phyloP scores from a whole-genome alignment of 345 rosid species.

The Orychophragmus violaceus region DNA sequence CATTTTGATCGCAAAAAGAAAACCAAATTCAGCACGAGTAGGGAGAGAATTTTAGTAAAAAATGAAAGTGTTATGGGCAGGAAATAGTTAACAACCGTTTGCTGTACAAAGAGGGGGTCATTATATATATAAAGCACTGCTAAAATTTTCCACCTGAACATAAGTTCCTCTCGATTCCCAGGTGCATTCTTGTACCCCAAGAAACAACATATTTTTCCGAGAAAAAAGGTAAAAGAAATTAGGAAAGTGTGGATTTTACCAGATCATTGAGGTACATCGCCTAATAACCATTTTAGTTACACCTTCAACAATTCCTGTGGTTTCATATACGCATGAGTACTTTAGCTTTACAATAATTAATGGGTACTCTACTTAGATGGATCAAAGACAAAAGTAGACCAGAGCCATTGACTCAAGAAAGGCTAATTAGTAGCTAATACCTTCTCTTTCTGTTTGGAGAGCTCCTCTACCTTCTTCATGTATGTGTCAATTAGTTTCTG shows the following conservation, averaged over 20 bases:
- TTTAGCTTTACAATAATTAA: background rate
- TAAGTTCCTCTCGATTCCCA: background rate
- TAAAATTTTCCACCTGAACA: background rate
- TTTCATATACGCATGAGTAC: background rate
- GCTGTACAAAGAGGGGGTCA: conserved; percentile 16
- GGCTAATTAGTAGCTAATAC: conserved; percentile 28
- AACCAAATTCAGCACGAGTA: background rate
- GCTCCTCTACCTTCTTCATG: conserved; percentile 75
- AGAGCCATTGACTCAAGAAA: background rate
- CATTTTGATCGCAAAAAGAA: background rate
- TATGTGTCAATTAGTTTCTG: conserved; percentile 89
- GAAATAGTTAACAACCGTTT: background rate
- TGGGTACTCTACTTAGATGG: background rate
- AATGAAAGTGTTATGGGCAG: background rate
- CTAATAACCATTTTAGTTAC: background rate
- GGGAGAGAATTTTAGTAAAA: background rate
- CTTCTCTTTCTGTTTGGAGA: conserved; percentile 90
- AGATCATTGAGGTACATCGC: background rate
- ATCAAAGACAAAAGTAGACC: background rate
- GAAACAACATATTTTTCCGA: background rate
- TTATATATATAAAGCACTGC: background rate
- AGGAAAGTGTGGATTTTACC: conserved; percentile 2
- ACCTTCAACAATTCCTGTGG: conserved; percentile 31
- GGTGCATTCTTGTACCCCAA: conserved; percentile 4
- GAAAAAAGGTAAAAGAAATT: background rate